These are phyloP conservation scores for Narthecium ossifragum DNA, from an alignment of 106 monocot species.

Conservation along the genomic window DNA sequence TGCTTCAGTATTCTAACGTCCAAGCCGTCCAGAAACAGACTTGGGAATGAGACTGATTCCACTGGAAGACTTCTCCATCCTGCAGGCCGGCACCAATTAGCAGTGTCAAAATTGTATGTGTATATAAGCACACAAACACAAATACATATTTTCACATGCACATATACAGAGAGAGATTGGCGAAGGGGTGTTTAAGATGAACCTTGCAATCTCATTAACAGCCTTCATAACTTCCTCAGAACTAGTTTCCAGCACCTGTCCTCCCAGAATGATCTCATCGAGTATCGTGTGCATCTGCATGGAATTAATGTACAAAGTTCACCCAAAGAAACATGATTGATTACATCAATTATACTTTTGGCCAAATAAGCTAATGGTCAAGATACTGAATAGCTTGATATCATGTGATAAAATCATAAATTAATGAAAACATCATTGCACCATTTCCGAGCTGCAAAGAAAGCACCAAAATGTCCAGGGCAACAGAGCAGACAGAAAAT, in stretches of 20 bases:
- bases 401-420: no score
- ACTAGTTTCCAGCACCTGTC: slow-evolving; percentile 90
- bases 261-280: slow-evolving; percentile 85
- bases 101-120: neutral
- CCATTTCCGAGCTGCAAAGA: no score
- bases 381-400: no score
- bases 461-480: neutral
- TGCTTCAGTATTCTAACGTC: slow-evolving; percentile 20
- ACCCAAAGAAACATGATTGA: no score
- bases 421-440: no score
- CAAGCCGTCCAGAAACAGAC: slow-evolving; percentile 46
- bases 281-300: slow-evolving; percentile 82
- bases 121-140: no score
- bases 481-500: neutral
- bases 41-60: slow-evolving; percentile 52
- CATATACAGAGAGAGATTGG: neutral
- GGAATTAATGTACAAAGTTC: neutral
- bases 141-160: no score
- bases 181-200: neutral
- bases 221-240: slow-evolving; percentile 74
- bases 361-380: no score
- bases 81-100: slow-evolving; percentile 9
- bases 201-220: slow-evolving; percentile 84
- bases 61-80: slow-evolving; percentile 62
- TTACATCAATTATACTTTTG: no score